A percentile compares a stretch with the other conserved stretches of the same genome.
phyloP scores from a whole-genome alignment of 2,329 filamentous ascomycete genomes.

The Curvularia verruculosa region DNA sequence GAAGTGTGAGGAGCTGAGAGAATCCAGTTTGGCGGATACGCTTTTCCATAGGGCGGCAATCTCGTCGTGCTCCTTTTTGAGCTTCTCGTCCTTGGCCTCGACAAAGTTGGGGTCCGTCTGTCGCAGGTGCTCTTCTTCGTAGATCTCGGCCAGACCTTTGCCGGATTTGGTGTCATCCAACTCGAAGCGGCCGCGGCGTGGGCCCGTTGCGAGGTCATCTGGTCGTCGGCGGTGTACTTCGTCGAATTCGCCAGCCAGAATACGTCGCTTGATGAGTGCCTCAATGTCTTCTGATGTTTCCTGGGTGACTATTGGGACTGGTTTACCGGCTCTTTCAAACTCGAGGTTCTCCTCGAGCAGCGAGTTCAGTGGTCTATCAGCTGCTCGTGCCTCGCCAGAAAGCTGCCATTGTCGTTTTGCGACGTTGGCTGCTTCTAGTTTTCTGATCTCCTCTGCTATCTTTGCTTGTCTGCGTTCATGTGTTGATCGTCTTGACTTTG shows the following conservation, averaged over 20 bases:
- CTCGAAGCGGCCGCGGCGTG: conserved; percentile 75
- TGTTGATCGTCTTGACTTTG: conserved; percentile 75
- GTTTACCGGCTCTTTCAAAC: conserved; percentile 94
- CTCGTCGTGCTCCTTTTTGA: conserved; percentile 80
- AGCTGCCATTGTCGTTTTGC: conserved; percentile 91
- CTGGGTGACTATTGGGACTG: conserved; percentile 89
- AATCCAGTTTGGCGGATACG: conserved; percentile 79
- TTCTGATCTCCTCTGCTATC: conserved; percentile 86
- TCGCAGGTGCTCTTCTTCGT: conserved; percentile 89
- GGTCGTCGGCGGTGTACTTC: conserved; percentile 84
- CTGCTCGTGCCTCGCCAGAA: conserved; percentile 82
- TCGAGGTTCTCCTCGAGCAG: conserved; percentile 93
- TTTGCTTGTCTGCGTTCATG: conserved; percentile 88
- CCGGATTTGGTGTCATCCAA: conserved; percentile 87
- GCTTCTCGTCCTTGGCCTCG: conserved; percentile 80
- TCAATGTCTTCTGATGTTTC: conserved; percentile 92
- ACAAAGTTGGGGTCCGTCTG: conserved; percentile 79
- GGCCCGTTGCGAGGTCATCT: conserved; percentile 69
- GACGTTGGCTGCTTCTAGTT: conserved; percentile 85
- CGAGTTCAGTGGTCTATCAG: conserved; percentile 85
- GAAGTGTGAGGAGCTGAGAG: conserved; percentile 93
- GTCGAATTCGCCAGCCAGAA: conserved; percentile 88
- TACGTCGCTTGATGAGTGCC: conserved; percentile 90
- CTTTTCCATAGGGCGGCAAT: conserved; percentile 84
- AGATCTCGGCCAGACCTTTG: conserved; percentile 87